Conservation (phyloP, 495 filamentous ascomycete species). For the Pseudevernia furfuracea region DNA sequence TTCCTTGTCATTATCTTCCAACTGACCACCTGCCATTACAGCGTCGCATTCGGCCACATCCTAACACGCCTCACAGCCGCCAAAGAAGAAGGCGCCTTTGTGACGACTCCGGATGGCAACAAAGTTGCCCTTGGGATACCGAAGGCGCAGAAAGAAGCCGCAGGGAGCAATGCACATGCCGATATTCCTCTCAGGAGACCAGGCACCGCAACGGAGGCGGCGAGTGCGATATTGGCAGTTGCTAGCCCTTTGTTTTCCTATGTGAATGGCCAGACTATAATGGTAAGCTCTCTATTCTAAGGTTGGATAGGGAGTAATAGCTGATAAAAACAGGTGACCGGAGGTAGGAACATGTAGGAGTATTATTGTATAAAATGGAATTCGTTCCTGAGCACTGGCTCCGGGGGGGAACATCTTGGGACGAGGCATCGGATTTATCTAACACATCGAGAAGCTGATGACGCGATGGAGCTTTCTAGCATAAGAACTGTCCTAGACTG, state of each 20-base stretch:
- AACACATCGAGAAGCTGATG: not conserved
- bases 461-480: not conserved
- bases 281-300: constrained; percentile 14
- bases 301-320: not conserved
- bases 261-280: constrained; percentile 74
- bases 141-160: constrained; percentile 40
- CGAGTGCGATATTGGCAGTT: constrained; percentile 68
- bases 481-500: not conserved
- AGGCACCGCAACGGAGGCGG: constrained; percentile 71
- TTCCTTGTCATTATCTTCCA: not conserved
- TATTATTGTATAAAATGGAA: too few species aligned
- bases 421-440: not conserved
- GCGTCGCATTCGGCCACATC: constrained; percentile 71
- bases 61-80: constrained; percentile 66
- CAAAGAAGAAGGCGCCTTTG: constrained; percentile 73
- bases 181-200: constrained; percentile 74
- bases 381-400: not conserved
- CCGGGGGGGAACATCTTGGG: not conserved
- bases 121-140: constrained; percentile 76
- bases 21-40: constrained; percentile 3
- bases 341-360: constrained; percentile 68
- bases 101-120: constrained; percentile 65
- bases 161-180: constrained; percentile 36
- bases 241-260: constrained; percentile 74
- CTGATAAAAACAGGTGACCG: constrained; percentile 53